A percentile compares a stretch with the other conserved stretches of the same genome.
Evolutionary conservation across 257 asterid genomes (phyloP).

Genomic region (Nicotiana tomentosiformis): DNA sequence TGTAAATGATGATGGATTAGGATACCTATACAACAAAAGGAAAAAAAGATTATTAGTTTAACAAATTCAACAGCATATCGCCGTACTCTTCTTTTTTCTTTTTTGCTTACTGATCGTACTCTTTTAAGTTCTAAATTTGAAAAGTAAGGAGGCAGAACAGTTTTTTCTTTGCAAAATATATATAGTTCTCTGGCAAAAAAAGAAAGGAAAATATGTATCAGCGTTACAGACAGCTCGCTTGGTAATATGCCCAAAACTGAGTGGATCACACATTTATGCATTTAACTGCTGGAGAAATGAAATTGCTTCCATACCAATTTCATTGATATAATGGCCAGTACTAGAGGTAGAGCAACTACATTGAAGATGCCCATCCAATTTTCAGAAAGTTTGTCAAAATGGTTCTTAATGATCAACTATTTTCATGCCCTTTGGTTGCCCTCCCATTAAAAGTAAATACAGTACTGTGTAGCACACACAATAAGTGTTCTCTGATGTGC

Average conservation of each 20-base stretch:
- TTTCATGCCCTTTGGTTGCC: neutral
- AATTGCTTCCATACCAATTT: neutral
- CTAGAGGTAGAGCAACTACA: neutral
- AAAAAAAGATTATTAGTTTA: neutral
- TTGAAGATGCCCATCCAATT: neutral
- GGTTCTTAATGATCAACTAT: neutral
- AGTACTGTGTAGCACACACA: neutral
- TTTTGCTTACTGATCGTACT: neutral
- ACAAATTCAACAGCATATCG: slow-evolving; percentile 5
- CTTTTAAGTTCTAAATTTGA: neutral
- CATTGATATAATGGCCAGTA: neutral
- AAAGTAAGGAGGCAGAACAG: neutral
- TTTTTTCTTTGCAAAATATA: neutral
- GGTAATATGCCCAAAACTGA: neutral
- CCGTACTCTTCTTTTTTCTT: neutral
- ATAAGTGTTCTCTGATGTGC: neutral
- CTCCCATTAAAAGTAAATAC: neutral
- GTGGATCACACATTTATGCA: neutral
- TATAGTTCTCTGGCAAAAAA: neutral
- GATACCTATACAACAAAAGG: slow-evolving; percentile 50
- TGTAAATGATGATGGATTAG: slow-evolving; percentile 92
- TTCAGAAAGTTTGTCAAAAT: neutral
- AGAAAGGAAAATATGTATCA: neutral
- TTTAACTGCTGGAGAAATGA: neutral
- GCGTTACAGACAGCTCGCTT: neutral